These are phyloP conservation scores for Persicaria tinctoria DNA, from an alignment of 148 eudicot species.

Conservation along the genomic window DNA sequence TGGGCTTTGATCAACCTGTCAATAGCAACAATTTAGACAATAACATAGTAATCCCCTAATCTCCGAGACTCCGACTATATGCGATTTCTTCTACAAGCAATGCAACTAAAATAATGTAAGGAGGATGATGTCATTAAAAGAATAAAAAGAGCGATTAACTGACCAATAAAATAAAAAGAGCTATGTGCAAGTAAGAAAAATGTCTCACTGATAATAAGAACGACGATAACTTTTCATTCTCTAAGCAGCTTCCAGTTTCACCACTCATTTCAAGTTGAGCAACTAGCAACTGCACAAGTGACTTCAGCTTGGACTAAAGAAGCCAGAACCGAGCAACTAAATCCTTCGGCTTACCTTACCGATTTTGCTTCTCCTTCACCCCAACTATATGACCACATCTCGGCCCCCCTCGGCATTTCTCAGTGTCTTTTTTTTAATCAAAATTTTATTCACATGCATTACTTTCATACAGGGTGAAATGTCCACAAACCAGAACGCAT, in stretches of 20 bases:
- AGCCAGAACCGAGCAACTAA: not conserved
- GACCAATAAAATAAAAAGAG: not conserved
- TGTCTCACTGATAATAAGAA: not conserved
- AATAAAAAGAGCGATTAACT: not conserved
- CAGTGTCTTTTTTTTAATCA: not conserved
- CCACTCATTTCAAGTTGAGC: no score
- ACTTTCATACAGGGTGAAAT: not conserved
- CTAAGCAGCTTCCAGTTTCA: not conserved
- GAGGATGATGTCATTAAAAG: not conserved
- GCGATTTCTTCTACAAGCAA: not conserved
- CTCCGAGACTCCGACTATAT: not conserved
- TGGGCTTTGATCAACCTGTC: not conserved
- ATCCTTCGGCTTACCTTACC: not conserved
- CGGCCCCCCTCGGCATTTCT: not conserved
- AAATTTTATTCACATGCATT: not conserved
- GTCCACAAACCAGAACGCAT: slow-evolving; percentile 1
- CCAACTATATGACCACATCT: not conserved
- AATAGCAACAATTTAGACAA: not conserved
- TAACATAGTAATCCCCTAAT: not conserved
- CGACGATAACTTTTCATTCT: not conserved
- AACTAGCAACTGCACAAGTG: not conserved
- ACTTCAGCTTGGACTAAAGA: not conserved
- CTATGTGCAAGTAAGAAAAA: not conserved
- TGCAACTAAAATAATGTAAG: not conserved
- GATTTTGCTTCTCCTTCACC: not conserved